Conservation (phyloP, 2,329 filamentous ascomycete genomes). For the Cadophora gregata region DNA sequence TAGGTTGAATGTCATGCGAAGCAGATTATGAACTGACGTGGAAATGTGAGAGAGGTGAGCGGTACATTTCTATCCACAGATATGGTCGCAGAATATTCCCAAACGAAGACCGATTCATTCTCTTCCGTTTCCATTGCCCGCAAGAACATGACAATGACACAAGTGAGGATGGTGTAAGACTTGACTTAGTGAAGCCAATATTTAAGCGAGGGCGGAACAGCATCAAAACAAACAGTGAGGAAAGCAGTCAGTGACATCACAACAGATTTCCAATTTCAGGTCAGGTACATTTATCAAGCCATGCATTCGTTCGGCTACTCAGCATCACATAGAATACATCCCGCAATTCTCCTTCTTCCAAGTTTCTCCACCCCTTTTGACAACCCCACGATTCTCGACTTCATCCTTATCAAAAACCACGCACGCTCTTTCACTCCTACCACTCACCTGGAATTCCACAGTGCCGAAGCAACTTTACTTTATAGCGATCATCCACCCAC, state of each 20-base stretch:
- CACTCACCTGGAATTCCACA: neutral
- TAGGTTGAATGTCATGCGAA: too few species aligned
- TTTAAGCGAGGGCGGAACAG: neutral
- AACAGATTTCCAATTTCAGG: neutral
- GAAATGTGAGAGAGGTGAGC: too few species aligned
- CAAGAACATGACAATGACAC: neutral
- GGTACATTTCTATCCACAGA: too few species aligned
- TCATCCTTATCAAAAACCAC: neutral
- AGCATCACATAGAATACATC: constrained; percentile 1
- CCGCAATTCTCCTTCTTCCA: neutral
- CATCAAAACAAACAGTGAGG: neutral
- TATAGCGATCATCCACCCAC: neutral
- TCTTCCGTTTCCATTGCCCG: neutral
- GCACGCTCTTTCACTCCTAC: neutral
- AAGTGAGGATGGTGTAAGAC: neutral
- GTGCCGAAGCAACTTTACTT: neutral
- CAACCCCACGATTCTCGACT: neutral
- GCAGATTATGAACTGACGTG: too few species aligned
- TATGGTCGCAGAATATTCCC: neutral
- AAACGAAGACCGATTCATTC: neutral
- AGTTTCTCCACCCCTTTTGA: neutral
- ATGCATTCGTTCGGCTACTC: neutral
- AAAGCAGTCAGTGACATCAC: neutral
- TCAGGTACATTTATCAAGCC: neutral
- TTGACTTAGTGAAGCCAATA: neutral